These are phyloP conservation scores for Omphalotus guepiniiformis DNA, from an alignment of 768 basidiomycete species.

Conservation along the genomic window DNA sequence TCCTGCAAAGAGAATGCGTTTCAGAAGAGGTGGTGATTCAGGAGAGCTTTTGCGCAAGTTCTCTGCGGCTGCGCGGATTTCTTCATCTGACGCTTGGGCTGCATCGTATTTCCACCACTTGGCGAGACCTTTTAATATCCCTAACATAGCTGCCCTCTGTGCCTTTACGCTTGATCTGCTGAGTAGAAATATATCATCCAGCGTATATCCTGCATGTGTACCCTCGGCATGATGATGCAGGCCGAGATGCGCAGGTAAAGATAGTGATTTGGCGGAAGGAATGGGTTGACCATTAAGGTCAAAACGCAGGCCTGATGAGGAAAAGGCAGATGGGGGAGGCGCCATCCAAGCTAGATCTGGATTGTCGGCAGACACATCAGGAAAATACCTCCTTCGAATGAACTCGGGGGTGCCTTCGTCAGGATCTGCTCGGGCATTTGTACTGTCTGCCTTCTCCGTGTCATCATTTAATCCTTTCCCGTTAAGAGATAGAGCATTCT, in stretches of 20 bases:
- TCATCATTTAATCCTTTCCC: no score
- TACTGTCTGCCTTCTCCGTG: neutral
- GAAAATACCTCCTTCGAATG: conserved; percentile 82
- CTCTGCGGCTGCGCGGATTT: neutral
- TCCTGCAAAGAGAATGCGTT: conserved; percentile 61
- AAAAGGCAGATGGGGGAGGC: conserved; percentile 21
- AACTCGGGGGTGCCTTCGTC: conserved; percentile 79
- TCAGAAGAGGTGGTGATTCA: conserved; percentile 42
- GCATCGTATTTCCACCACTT: conserved; percentile 32
- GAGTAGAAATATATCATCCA: conserved; percentile 80
- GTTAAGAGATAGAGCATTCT: no score
- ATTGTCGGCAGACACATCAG: conserved; percentile 60
- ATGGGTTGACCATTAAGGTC: conserved; percentile 74
- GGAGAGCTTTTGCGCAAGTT: neutral
- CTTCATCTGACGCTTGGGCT: no score
- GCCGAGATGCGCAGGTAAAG: conserved; percentile 79
- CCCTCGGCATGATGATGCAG: conserved; percentile 89
- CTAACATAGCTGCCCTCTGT: conserved; percentile 80
- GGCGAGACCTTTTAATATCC: conserved; percentile 60
- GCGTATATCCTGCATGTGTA: conserved; percentile 78
- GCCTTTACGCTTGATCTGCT: conserved; percentile 78
- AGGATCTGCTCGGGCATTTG: conserved; percentile 23
- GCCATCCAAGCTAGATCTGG: conserved; percentile 82
- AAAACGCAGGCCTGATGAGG: conserved; percentile 56
- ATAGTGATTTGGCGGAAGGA: conserved; percentile 44